Evolutionary conservation across 345 rosid genomes (phyloP).

Genomic region (Cardamine chenopodiifolia): DNA sequence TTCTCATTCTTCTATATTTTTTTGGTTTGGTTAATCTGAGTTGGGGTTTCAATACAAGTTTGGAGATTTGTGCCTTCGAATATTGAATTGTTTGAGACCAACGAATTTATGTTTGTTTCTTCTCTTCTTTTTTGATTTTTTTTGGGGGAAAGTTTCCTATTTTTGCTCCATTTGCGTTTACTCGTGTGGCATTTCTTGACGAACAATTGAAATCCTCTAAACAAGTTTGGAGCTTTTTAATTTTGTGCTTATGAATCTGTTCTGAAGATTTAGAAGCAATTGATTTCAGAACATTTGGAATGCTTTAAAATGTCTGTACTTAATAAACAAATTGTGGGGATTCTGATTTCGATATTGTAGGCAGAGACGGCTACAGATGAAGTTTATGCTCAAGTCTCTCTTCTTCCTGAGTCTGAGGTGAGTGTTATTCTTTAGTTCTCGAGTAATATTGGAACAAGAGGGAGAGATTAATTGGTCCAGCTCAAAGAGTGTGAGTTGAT

Average conservation of each 20-base stretch:
- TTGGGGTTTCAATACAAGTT: conserved; percentile 33
- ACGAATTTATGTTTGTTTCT: conserved; percentile 24
- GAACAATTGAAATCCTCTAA: background rate
- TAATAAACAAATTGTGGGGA: no score
- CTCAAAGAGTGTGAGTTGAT: background rate
- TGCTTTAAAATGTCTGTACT: background rate
- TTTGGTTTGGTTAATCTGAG: conserved; percentile 23
- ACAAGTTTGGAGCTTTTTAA: background rate
- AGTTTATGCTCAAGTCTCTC: conserved; percentile 88
- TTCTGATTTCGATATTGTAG: conserved; percentile 52
- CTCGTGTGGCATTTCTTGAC: conserved; percentile 2
- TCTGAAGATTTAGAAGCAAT: background rate
- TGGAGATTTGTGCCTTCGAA: conserved; percentile 28
- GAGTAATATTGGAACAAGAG: background rate
- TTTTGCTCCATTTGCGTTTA: conserved; percentile 3
- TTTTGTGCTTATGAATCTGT: background rate
- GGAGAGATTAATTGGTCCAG: background rate
- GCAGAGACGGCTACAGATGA: conserved; percentile 93
- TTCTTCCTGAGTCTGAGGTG: conserved; percentile 83
- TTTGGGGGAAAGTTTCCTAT: conserved; percentile 1
- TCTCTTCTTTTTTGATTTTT: background rate
- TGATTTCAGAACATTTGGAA: background rate
- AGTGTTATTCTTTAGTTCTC: conserved; percentile 23
- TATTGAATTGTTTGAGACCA: conserved; percentile 20
- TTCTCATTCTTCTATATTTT: background rate